Evolutionary conservation across 352 stramenopile species (phyloP), one percentile per base, ranked within the genome.

Genomic region (Lagenidium giganteum): DNA sequence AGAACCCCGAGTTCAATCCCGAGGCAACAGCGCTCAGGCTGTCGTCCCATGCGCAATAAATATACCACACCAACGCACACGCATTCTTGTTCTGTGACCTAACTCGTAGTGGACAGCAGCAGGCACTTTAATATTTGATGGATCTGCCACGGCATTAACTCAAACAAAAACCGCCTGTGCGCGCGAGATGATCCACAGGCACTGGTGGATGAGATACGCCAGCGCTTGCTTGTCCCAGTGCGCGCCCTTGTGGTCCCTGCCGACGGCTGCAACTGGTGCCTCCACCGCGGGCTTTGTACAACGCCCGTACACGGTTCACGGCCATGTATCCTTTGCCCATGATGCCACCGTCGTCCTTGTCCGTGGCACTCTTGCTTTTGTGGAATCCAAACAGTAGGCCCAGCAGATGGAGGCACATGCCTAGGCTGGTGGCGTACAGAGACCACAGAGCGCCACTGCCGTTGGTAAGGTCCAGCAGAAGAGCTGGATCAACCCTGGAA

Each of bases 1-100:
- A 97, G 63, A 96, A 69, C 12, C 86, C 91, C 1, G 86, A 96
- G 55, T 97, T 95, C 56, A 97, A 98, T 52, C 91, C 92, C 1
- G 86, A 96, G 51, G 86, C 84, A 8, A 66, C 64, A 4, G 77
- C 67, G 11, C 59, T 86, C 26, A 74, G 78, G 38, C 52, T n/a
- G n/a, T n/a, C n/a, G n/a, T n/a, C n/a, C n/a, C n/a, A n/a, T n/a
- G n/a, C n/a, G n/a, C n/a, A n/a, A n/a, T n/a, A n/a, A n/a, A n/a
- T n/a, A n/a, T n/a, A n/a, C n/a, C n/a, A n/a, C n/a, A n/a, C n/a
- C n/a, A n/a, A n/a, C n/a, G n/a, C n/a, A n/a, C n/a, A n/a, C n/a
- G n/a, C n/a, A n/a, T n/a, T n/a, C n/a, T n/a, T n/a, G n/a, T n/a
- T n/a, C n/a, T n/a, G n/a, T n/a, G n/a, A n/a, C n/a, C n/a, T n/a